Conservation (phyloP, 2,329 filamentous ascomycete genomes). For the Ophiocordyceps camponoti-floridani region DNA sequence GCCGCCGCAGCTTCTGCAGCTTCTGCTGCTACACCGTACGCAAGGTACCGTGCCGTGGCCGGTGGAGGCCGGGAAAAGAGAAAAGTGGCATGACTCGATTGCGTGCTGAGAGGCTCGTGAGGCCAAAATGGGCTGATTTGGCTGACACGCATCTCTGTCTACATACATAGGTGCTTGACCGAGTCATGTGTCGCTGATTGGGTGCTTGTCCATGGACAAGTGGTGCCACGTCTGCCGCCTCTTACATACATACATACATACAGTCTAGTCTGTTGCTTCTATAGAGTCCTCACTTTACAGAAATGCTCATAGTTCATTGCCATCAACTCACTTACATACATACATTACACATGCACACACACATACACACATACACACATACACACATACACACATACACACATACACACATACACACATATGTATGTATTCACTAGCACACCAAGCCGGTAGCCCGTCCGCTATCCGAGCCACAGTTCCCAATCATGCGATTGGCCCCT, state of each 20-base stretch:
- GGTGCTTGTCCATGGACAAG: conserved; percentile 1
- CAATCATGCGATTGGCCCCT: too few species aligned
- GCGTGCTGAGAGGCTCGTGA: conserved; percentile 12
- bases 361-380: not conserved
- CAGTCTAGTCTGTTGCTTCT: not conserved
- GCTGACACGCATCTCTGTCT: conserved; percentile 2
- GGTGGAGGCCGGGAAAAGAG: not conserved
- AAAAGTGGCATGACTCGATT: conserved; percentile 19
- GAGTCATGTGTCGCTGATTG: conserved; percentile 2
- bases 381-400: not conserved
- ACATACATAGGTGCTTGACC: conserved; percentile 1
- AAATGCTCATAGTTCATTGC: too few species aligned
- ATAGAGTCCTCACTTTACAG: not conserved
- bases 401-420: not conserved
- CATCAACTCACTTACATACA: too few species aligned
- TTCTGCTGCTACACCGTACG: not conserved
- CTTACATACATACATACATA: too few species aligned
- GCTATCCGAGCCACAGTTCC: too few species aligned
- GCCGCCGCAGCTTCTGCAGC: too few species aligned
- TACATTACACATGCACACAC: too few species aligned
- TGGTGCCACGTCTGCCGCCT: conserved; percentile 1
- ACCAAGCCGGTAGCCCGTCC: not conserved
- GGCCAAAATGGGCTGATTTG: conserved; percentile 18
- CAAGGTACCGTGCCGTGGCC: not conserved
- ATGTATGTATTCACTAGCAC: too few species aligned